These are phyloP conservation scores for Clonostachys rosea DNA, from an alignment of 2,329 filamentous ascomycete genomes.

Conservation along the genomic window DNA sequence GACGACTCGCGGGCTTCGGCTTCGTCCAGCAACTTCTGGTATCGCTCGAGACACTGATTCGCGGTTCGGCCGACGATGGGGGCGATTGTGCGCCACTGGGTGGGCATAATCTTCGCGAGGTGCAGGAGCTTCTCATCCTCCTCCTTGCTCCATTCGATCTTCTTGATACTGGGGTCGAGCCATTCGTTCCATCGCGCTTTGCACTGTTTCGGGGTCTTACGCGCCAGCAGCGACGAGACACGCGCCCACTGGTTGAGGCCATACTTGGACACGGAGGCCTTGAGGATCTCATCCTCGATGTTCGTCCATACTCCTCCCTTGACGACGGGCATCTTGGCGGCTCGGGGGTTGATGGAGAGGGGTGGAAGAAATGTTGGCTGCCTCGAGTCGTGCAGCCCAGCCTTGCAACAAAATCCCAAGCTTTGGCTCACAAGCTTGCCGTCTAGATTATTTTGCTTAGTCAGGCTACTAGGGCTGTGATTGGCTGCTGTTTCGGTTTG, in stretches of 20 bases:
- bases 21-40: slow-evolving; percentile 94
- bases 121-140: slow-evolving; percentile 97
- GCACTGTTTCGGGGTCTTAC: slow-evolving; percentile 98
- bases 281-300: slow-evolving; percentile 92
- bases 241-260: slow-evolving; percentile 97
- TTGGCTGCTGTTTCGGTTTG: too few relatives aligned
- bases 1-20: slow-evolving; percentile 87
- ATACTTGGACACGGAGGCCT: slow-evolving; percentile 92
- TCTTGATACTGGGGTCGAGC: slow-evolving; percentile 96
- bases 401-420: too few relatives aligned
- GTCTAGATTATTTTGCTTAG: too few relatives aligned
- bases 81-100: slow-evolving; percentile 97
- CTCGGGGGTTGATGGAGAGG: background rate
- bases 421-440: too few relatives aligned
- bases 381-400: too few relatives aligned
- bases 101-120: slow-evolving; percentile 96
- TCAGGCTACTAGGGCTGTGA: too few relatives aligned
- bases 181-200: slow-evolving; percentile 98
- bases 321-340: slow-evolving; percentile 60
- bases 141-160: slow-evolving; percentile 98
- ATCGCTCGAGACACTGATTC: slow-evolving; percentile 94
- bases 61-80: slow-evolving; percentile 94
- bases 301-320: slow-evolving; percentile 74
- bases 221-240: slow-evolving; percentile 91
- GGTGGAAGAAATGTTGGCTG: too few relatives aligned